Evolutionary conservation across 495 filamentous ascomycete species (phyloP).

Genomic region (Penicillium soppii): DNA sequence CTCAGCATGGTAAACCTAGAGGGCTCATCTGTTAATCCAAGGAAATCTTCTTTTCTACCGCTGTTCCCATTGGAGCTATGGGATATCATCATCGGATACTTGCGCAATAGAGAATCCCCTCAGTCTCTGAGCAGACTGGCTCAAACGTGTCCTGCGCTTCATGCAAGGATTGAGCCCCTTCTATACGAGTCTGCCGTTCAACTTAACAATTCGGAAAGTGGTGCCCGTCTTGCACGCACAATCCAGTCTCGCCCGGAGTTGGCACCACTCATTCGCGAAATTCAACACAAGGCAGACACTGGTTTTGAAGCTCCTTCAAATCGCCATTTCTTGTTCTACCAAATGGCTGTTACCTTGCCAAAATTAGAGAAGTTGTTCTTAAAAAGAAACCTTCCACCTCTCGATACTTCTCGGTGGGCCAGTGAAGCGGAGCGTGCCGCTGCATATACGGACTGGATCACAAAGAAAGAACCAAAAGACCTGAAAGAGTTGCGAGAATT

Average conservation of each 20-base stretch:
- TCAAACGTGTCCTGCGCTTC: neutral
- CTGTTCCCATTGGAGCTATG: slow-evolving; percentile 1
- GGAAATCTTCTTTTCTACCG: neutral
- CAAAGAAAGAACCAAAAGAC: too few species aligned
- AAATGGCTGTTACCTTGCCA: neutral
- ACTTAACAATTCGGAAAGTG: slow-evolving; percentile 2
- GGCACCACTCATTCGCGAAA: neutral
- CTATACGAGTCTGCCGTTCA: neutral
- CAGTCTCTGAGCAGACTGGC: slow-evolving; percentile 1
- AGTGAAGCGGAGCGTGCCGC: too few species aligned
- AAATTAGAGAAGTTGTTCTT: neutral
- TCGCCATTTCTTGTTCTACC: neutral
- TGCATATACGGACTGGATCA: too few species aligned
- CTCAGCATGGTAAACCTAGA: neutral
- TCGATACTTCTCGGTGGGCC: neutral
- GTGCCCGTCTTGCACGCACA: slow-evolving; percentile 5
- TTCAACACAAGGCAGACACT: neutral
- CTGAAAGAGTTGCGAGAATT: neutral
- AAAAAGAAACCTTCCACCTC: neutral
- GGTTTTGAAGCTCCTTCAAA: neutral
- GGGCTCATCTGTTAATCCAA: neutral
- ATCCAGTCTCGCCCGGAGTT: slow-evolving; percentile 1
- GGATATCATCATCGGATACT: slow-evolving; percentile 3
- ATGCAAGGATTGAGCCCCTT: neutral
- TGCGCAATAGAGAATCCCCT: neutral